Conservation (phyloP, 2,329 filamentous ascomycete genomes). For the Fusarium sp. region DNA sequence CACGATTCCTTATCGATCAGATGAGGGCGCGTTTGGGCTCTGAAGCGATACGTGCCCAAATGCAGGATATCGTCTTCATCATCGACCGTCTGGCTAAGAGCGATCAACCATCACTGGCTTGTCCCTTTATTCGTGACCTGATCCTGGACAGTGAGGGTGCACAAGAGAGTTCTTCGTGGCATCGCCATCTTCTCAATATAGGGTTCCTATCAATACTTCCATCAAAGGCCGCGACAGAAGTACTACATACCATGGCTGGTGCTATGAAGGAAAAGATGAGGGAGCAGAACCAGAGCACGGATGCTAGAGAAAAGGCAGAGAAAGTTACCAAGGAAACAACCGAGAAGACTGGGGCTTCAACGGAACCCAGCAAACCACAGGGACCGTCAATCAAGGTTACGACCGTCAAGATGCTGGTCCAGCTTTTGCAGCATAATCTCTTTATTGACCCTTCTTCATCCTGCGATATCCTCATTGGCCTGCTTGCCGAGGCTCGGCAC, state of each 20-base stretch:
- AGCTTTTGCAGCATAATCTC: slow-evolving; percentile 50
- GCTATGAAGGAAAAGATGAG: slow-evolving; percentile 51
- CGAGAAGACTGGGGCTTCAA: neutral
- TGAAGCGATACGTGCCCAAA: slow-evolving; percentile 25
- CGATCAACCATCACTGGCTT: slow-evolving; percentile 52
- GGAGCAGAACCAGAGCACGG: slow-evolving; percentile 38
- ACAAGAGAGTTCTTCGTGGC: slow-evolving; percentile 52
- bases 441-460: slow-evolving; percentile 48
- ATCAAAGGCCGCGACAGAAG: slow-evolving; percentile 41
- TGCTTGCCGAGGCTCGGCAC: slow-evolving; percentile 52
- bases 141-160: slow-evolving; percentile 48
- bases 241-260: slow-evolving; percentile 49
- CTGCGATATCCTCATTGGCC: slow-evolving; percentile 48
- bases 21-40: slow-evolving; percentile 35
- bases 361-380: neutral
- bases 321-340: neutral
- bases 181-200: slow-evolving; percentile 50
- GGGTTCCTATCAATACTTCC: slow-evolving; percentile 50
- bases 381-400: slow-evolving; percentile 52
- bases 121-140: slow-evolving; percentile 50
- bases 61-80: slow-evolving; percentile 34
- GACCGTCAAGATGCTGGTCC: slow-evolving; percentile 57
- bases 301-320: slow-evolving; percentile 5
- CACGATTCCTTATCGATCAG: slow-evolving; percentile 37
- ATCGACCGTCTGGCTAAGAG: slow-evolving; percentile 46